phyloP scores from a whole-genome alignment of 805 yeast genomes.

The Hanseniaspora taiwanica region DNA sequence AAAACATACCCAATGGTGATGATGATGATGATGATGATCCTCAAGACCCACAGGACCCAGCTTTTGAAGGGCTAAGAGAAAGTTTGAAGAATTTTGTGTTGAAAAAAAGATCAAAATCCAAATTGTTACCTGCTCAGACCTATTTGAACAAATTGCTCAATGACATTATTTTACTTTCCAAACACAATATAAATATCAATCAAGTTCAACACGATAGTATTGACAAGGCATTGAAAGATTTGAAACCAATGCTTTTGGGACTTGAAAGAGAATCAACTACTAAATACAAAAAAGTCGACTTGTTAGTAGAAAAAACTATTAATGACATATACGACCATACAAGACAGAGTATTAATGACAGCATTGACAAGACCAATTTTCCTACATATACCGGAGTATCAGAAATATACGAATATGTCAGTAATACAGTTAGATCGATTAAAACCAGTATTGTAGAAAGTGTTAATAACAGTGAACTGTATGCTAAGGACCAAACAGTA shows the following conservation, averaged over 20 bases:
- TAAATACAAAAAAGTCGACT: conserved; percentile 47
- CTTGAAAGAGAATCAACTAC: conserved; percentile 37
- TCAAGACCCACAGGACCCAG: conserved; percentile 33
- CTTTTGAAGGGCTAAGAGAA: conserved; percentile 75
- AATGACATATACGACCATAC: conserved; percentile 49
- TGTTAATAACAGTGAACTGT: conserved; percentile 51
- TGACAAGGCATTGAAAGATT: conserved; percentile 34
- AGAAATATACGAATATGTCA: conserved; percentile 57
- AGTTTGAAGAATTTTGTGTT: conserved; percentile 74
- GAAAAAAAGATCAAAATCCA: conserved; percentile 80
- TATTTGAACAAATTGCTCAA: conserved; percentile 54
- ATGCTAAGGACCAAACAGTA: conserved; percentile 50
- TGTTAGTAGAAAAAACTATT: conserved; percentile 46
- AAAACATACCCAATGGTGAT: conserved; percentile 29
- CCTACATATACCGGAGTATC: conserved; percentile 45
- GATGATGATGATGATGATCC: conserved; percentile 20
- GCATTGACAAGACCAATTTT: conserved; percentile 33
- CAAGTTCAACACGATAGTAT: conserved; percentile 35
- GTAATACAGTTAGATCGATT: conserved; percentile 53
- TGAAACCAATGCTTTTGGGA: conserved; percentile 53
- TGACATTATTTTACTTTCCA: conserved; percentile 51
- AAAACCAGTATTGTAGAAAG: conserved; percentile 50
- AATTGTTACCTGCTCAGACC: conserved; percentile 86
- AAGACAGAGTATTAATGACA: conserved; percentile 34
- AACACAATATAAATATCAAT: conserved; percentile 46